phyloP scores from a whole-genome alignment of 345 rosid species.

The Ricinus communis region DNA sequence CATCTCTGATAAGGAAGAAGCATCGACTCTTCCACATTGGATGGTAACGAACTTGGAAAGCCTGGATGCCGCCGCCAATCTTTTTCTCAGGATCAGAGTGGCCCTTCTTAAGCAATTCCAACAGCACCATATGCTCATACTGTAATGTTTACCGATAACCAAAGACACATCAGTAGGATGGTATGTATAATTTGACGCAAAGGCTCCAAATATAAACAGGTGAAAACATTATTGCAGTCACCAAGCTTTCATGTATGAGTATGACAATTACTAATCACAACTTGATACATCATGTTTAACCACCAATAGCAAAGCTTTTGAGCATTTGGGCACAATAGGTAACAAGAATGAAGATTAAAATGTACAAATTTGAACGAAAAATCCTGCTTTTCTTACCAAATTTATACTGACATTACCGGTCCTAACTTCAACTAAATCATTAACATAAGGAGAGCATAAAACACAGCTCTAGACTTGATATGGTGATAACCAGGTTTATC shows the following conservation, averaged over 20 bases:
- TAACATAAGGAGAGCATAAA: too few species aligned
- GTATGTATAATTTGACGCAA: not conserved
- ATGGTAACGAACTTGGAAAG: conserved; percentile 73
- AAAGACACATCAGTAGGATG: conserved; percentile 5
- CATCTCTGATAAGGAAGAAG: conserved; percentile 80
- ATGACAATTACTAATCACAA: not conserved
- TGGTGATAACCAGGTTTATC: too few species aligned
- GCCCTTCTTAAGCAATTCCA: conserved; percentile 83
- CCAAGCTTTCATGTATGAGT: not conserved
- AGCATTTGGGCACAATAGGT: not conserved
- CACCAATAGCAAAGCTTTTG: not conserved
- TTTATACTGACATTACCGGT: too few species aligned
- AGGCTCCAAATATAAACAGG: not conserved
- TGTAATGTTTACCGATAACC: conserved; percentile 28
- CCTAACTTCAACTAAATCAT: too few species aligned
- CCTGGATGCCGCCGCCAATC: conserved; percentile 69
- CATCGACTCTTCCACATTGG: conserved; percentile 76
- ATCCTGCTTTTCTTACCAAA: too few species aligned
- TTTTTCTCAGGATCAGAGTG: conserved; percentile 72
- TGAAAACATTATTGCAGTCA: not conserved
- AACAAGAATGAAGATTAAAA: too few species aligned
- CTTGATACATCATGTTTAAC: too few species aligned
- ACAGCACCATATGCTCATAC: conserved; percentile 76
- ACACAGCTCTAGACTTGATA: too few species aligned
- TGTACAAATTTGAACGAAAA: too few species aligned